Evolutionary conservation across 2,329 filamentous ascomycete genomes (phyloP), one percentile per base, ranked within the genome.

Genomic region (Alternaria rosae): DNA sequence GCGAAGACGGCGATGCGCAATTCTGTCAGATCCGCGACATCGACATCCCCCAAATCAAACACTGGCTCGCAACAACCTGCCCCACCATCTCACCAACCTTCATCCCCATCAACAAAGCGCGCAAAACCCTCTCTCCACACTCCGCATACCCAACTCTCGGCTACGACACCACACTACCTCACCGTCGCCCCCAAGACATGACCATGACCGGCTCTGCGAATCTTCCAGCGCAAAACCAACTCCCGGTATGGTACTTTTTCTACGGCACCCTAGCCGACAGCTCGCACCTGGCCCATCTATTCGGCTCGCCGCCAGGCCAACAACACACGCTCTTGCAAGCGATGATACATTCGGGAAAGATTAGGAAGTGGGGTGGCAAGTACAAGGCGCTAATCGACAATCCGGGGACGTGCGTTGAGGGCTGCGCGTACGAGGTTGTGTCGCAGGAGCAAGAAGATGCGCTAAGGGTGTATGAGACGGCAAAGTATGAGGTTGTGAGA

Each of bases 401-500:
- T 5, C 30, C 9, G 13, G 30, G 5, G 1, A 23, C 20, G 30
- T 32, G 28, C 4, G 20, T 51, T 0, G 10, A 58, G 15, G 61
- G 61, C 2, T 61, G 20, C 12, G 50, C 57, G 10, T 64, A 53
- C 20, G 21, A 53, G 5, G 30, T 63, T n/a, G 5, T 43, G 3
- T 57, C 57, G 15, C n/a, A 21, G 15, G 48, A 64, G 0, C 61
- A 57, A 5, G 61, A 61, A n/a, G 53, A 61, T 21, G 43, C 23
- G 1, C 4, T 64, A 3, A 8, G 57, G 30, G 17, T 47, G 25
- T 64, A 61, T 38, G 61, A 64, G 57, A 54, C 47, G 5, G 54
- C 13, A 1, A 61, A 47, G n/a, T 64, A 61, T 30, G 61, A 64
- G 17, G 57, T 57, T 10, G 61, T 64, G 9, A 57, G 47, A 5